A percentile compares a stretch with the other conserved stretches of the same genome.
Conservation (phyloP, 805 yeast genomes). For the Kuraishia hungarica region DNA sequence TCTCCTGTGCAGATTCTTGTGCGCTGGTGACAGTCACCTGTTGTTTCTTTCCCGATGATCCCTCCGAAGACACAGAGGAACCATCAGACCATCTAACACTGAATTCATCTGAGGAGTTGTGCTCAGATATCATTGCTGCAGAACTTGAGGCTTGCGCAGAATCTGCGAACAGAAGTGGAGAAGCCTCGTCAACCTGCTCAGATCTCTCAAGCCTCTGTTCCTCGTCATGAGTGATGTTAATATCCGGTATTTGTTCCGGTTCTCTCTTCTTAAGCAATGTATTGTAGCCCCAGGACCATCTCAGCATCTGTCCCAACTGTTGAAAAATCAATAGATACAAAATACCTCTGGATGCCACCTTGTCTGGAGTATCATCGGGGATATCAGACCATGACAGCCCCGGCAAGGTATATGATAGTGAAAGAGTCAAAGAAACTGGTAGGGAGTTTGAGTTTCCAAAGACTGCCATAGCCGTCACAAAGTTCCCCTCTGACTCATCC, state of each 20-base stretch:
- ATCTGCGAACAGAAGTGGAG: neutral
- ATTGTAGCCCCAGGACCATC: constrained; percentile 88
- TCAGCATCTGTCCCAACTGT: constrained; percentile 72
- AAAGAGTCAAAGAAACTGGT: constrained; percentile 84
- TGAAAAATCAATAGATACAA: constrained; percentile 68
- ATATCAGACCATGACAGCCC: constrained; percentile 69
- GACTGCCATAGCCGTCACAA: constrained; percentile 94
- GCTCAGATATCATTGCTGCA: neutral
- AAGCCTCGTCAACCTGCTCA: neutral
- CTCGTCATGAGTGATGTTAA: neutral
- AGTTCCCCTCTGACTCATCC: constrained; percentile 73
- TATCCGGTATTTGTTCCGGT: constrained; percentile 16
- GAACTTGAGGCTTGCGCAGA: neutral
- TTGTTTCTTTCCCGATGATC: neutral
- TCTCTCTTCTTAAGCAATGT: constrained; percentile 49
- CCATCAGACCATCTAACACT: neutral
- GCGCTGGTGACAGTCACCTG: neutral
- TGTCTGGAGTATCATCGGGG: constrained; percentile 55
- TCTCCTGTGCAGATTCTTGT: neutral
- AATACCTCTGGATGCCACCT: constrained; percentile 72
- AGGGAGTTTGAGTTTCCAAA: constrained; percentile 93
- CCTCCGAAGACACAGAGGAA: neutral
- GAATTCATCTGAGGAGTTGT: neutral
- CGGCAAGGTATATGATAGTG: constrained; percentile 70
- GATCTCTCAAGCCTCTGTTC: neutral